Conservation (phyloP, 2,329 filamentous ascomycete genomes). For the Colletotrichum falcatum region DNA sequence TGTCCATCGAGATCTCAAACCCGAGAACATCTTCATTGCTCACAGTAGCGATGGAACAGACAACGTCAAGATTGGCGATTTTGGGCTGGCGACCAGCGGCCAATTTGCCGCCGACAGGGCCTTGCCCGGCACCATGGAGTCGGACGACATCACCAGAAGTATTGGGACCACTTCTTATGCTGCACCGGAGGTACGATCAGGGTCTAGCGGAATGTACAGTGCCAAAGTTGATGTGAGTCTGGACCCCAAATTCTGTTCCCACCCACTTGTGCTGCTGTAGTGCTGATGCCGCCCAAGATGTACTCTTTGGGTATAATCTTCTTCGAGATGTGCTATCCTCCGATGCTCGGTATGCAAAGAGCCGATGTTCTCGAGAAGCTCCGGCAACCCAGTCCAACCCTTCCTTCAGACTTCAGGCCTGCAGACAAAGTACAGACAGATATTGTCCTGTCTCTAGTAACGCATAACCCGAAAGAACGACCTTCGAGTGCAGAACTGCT, state of each 20-base stretch:
- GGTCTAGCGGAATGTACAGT: slow-evolving; percentile 81
- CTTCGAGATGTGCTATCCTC: slow-evolving; percentile 92
- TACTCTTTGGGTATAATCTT: slow-evolving; percentile 97
- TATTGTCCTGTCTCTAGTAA: slow-evolving; percentile 84
- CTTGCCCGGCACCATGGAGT: slow-evolving; percentile 56
- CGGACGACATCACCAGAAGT: slow-evolving; percentile 76
- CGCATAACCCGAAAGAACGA: slow-evolving; percentile 83
- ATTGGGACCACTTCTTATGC: slow-evolving; percentile 89
- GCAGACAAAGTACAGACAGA: slow-evolving; percentile 79
- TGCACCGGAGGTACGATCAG: slow-evolving; percentile 88
- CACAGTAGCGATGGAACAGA: slow-evolving; percentile 77
- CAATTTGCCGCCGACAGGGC: slow-evolving; percentile 75
- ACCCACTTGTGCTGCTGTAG: background rate
- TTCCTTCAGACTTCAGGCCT: slow-evolving; percentile 80
- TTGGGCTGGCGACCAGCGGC: slow-evolving; percentile 91
- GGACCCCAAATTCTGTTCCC: slow-evolving; percentile 6
- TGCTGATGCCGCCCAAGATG: slow-evolving; percentile 69
- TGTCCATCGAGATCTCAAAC: slow-evolving; percentile 95
- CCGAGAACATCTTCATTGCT: slow-evolving; percentile 94
- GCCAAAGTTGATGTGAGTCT: slow-evolving; percentile 86
- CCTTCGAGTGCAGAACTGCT: slow-evolving; percentile 87
- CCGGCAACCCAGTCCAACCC: slow-evolving; percentile 72
- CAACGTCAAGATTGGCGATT: slow-evolving; percentile 96
- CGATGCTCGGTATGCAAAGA: slow-evolving; percentile 73
- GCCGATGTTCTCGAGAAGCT: slow-evolving; percentile 75